These are phyloP conservation scores for Fusarium sp. DNA, from an alignment of 2,329 filamentous ascomycete species.

Conservation along the genomic window DNA sequence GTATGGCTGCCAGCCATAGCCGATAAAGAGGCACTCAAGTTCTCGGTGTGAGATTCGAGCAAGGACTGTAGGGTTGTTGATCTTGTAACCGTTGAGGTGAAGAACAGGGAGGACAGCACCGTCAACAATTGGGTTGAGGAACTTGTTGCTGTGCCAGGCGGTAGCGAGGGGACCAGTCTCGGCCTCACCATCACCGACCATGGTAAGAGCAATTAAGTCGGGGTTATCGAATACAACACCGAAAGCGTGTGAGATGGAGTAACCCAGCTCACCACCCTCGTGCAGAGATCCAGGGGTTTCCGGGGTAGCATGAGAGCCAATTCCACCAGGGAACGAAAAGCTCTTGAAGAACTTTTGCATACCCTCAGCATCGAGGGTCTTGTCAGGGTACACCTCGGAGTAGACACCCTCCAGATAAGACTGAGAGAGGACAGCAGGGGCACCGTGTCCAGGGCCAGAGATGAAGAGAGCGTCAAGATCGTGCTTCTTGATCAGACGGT, in stretches of 20 bases:
- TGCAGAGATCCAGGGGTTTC: slow-evolving; percentile 83
- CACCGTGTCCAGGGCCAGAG: slow-evolving; percentile 82
- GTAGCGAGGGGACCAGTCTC: slow-evolving; percentile 84
- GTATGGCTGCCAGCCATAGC: slow-evolving; percentile 83
- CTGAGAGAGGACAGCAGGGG: slow-evolving; percentile 80
- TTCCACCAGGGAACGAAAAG: slow-evolving; percentile 84
- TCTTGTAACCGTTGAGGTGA: slow-evolving; percentile 87
- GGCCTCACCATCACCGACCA: slow-evolving; percentile 85
- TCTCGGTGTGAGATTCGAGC: slow-evolving; percentile 81
- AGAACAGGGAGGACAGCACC: slow-evolving; percentile 82
- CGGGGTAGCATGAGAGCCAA: slow-evolving; percentile 81
- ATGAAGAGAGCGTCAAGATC: slow-evolving; percentile 78
- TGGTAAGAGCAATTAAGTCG: slow-evolving; percentile 78
- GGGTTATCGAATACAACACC: slow-evolving; percentile 82
- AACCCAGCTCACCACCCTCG: slow-evolving; percentile 85
- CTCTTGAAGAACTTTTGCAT: slow-evolving; percentile 83
- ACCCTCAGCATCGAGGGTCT: slow-evolving; percentile 74
- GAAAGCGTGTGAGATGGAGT: slow-evolving; percentile 82
- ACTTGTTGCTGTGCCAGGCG: slow-evolving; percentile 86
- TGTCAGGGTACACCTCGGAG: slow-evolving; percentile 81
- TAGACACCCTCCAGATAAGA: slow-evolving; percentile 83
- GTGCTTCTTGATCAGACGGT: slow-evolving; percentile 84
- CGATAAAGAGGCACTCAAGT: slow-evolving; percentile 74
- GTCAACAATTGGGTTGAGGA: slow-evolving; percentile 82
- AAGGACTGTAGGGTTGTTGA: slow-evolving; percentile 81